Evolutionary conservation across 208 protist genomes (phyloP), one percentile per base, ranked within the genome.

Genomic region (Leishmania tropica): DNA sequence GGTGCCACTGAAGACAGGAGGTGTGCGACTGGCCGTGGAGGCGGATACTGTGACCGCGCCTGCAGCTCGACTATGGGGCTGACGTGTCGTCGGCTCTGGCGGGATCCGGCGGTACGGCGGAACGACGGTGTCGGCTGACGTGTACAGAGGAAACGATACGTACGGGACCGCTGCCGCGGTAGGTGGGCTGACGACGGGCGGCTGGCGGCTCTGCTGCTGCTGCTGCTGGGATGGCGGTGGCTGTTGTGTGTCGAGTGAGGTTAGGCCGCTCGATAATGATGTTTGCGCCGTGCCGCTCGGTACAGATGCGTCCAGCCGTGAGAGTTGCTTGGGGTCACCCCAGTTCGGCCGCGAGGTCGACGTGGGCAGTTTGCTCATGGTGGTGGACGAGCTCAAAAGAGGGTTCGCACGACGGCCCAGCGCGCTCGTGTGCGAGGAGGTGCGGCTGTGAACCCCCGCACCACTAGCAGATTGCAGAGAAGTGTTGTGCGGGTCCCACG

Each of bases 321-420:
- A 83, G 71, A 78, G 40, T 71, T 85, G 84, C 48, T 68, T 76
- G 3, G 64, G 48, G 40, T 83, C 74, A 10, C 47, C 72, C 47
- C 81, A 81, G 40, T 64, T 77, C 7, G 40, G 77, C 15, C 76
- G 75, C 0, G 64, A 60, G 47, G 47, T 60, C 11, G 79, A 37
- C 15, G 53, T 48, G 28, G 67, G 81, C 65, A 77, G 45, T 40
- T 78, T 82, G 54, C 74, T 82, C 51, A 77, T 54, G 58, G 67
- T 47, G 17, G 72, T 76, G 31, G 90, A 88, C 56, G 88, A 91
- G 31, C 79, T 84, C 15, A 97, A 83, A 7, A 97, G 88, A 10
- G 94, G 94, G 79, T 97, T 97, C 8, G 95, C 91, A 31, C 78
- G 85, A 21, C 89, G 86, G 0, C 88, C 87, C 37, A 94, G 79